phyloP scores from a whole-genome alignment of 2,329 filamentous ascomycete genomes.

The Emergomyces africanus region DNA sequence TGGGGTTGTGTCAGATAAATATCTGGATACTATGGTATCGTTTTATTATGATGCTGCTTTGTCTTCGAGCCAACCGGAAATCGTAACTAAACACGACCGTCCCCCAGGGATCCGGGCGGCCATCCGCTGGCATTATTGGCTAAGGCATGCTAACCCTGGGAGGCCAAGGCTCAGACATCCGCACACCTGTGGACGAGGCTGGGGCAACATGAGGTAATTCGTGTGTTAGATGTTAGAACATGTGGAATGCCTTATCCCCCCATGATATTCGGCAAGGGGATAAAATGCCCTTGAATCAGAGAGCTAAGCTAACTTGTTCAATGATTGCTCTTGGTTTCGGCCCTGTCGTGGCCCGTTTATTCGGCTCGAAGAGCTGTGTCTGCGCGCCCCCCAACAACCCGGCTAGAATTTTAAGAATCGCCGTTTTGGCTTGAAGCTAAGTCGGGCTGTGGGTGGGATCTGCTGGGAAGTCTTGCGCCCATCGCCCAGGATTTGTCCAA shows the following conservation, averaged over 20 bases:
- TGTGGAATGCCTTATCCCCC: neutral
- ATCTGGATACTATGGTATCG: neutral
- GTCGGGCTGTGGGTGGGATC: neutral
- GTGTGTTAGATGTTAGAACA: neutral
- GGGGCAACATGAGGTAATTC: neutral
- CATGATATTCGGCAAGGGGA: neutral
- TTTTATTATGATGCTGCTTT: neutral
- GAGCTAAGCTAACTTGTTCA: no score
- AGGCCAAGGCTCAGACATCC: neutral
- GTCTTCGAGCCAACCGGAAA: neutral
- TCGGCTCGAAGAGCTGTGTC: neutral
- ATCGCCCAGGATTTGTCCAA: neutral
- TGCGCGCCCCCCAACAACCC: neutral
- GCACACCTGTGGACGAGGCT: neutral
- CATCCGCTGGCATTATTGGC: neutral
- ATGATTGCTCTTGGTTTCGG: no score
- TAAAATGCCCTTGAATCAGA: no score
- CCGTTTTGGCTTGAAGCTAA: neutral
- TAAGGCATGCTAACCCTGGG: no score
- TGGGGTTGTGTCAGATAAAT: neutral
- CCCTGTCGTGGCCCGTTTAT: no score
- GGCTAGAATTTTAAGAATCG: neutral
- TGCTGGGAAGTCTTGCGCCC: neutral
- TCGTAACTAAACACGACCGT: neutral
- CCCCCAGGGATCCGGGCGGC: neutral